A percentile compares a stretch with the other conserved stretches of the same genome.
These are phyloP conservation scores for Pseudozyma flocculosa DNA, from an alignment of 1,284 basidiomycete species.

Conservation along the genomic window DNA sequence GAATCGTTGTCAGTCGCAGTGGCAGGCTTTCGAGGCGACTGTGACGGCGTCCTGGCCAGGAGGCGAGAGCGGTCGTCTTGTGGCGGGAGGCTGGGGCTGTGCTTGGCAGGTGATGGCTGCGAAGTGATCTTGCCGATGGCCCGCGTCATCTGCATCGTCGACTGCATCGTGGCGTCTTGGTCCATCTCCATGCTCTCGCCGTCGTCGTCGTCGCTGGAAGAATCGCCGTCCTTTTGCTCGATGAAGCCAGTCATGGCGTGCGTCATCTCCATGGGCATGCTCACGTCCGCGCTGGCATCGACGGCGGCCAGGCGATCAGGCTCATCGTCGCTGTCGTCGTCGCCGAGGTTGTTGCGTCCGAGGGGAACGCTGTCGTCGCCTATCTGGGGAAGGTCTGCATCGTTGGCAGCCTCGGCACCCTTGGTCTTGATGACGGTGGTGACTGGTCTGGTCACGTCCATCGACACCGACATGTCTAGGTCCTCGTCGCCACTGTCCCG, in stretches of 20 bases:
- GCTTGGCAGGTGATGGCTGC: conserved; percentile 19
- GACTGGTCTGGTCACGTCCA: conserved; percentile 32
- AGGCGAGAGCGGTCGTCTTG: neutral
- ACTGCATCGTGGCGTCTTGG: conserved; percentile 4
- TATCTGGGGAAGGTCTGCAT: too few species aligned
- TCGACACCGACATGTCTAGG: neutral
- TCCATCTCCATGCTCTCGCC: conserved; percentile 7
- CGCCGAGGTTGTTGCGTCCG: too few species aligned
- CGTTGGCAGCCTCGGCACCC: neutral
- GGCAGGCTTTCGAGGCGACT: neutral
- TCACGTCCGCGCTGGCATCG: conserved; percentile 8
- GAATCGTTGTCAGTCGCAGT: too few species aligned
- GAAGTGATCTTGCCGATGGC: conserved; percentile 24
- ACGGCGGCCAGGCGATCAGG: too few species aligned
- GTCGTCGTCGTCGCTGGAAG: neutral
- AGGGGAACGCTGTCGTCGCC: too few species aligned
- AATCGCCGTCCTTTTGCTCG: conserved; percentile 9
- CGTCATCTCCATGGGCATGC: conserved; percentile 37
- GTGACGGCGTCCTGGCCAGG: neutral
- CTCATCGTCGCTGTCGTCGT: neutral
- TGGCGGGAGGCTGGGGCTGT: conserved; percentile 4
- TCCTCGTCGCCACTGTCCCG: neutral
- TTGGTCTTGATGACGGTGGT: conserved; percentile 34
- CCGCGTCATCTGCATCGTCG: conserved; percentile 44
- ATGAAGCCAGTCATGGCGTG: conserved; percentile 30